These are phyloP conservation scores for Rhizophagus prolifer DNA, from an alignment of 192 early-diverging fungal genomes.

Conservation along the genomic window DNA sequence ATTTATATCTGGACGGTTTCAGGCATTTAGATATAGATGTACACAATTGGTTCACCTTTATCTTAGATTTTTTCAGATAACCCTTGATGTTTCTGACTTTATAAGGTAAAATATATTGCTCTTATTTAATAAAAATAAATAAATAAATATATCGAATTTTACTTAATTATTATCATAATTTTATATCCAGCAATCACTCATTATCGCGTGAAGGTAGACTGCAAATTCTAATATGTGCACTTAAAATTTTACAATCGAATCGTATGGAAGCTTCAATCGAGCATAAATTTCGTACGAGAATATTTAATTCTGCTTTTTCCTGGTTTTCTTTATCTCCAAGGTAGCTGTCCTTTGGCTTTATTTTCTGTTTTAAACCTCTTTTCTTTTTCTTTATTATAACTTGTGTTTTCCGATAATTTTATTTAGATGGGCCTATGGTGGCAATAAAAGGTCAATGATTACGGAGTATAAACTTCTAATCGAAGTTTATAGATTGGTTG, in stretches of 20 bases:
- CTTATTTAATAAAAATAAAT: background rate
- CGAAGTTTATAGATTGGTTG: conserved; percentile 61
- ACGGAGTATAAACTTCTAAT: conserved; percentile 64
- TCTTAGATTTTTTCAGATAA: conserved; percentile 76
- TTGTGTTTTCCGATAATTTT: background rate
- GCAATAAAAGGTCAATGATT: conserved; percentile 61
- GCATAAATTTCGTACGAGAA: conserved; percentile 59
- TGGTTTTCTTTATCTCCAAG: conserved; percentile 80
- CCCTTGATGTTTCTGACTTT: conserved; percentile 51
- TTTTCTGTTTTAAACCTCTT: conserved; percentile 36
- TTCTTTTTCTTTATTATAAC: background rate
- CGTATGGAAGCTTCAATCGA: conserved; percentile 63
- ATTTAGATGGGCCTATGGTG: conserved; percentile 73
- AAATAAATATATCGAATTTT: too few relatives aligned
- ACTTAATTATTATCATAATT: background rate
- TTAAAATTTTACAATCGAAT: conserved; percentile 71
- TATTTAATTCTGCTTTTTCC: conserved; percentile 74
- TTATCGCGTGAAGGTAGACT: conserved; percentile 79
- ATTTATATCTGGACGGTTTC: conserved; percentile 84
- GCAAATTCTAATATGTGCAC: conserved; percentile 69
- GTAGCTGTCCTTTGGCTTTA: conserved; percentile 34
- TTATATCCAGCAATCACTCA: conserved; percentile 58
- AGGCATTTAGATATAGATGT: conserved; percentile 72
- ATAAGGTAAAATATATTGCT: conserved; percentile 22
- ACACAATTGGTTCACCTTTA: conserved; percentile 74